Evolutionary conservation across 2,329 filamentous ascomycete genomes (phyloP).

Genomic region (Sporothrix brunneoviolacea): DNA sequence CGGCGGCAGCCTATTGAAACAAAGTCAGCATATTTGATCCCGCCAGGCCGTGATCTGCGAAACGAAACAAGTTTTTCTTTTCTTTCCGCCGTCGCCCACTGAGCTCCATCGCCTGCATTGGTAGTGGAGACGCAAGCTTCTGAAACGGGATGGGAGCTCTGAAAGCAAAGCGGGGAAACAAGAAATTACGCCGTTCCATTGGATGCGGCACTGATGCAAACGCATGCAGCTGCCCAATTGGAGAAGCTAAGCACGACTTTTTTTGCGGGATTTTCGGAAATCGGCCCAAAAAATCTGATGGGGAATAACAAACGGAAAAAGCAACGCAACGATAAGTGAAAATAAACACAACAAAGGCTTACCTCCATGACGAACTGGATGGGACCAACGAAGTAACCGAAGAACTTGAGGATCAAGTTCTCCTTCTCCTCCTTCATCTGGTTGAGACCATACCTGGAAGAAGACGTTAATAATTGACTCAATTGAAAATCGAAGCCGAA

Average conservation of each 20-base stretch:
- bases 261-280: conserved; percentile 15
- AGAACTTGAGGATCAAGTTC: conserved; percentile 76
- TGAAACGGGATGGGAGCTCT: conserved; percentile 1
- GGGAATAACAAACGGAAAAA: background rate
- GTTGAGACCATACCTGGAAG: conserved; percentile 58
- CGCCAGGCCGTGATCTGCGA: no score
- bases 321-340: background rate
- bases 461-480: background rate
- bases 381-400: conserved; percentile 76
- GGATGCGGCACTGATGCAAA: background rate
- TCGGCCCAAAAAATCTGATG: background rate
- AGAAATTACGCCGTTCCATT: conserved; percentile 4
- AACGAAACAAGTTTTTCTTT: no score
- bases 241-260: conserved; percentile 1
- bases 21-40: conserved; percentile 1
- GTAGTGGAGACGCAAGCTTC: conserved; percentile 2
- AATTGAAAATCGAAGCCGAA: background rate
- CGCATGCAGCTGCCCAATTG: conserved; percentile 10
- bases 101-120: conserved; percentile 4
- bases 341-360: conserved; percentile 27
- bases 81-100: no score
- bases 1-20: conserved; percentile 54
- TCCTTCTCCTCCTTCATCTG: conserved; percentile 86
- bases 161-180: conserved; percentile 2
- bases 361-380: conserved; percentile 95